Evolutionary conservation across 345 rosid genomes (phyloP).

Genomic region (Limnanthes douglasii): DNA sequence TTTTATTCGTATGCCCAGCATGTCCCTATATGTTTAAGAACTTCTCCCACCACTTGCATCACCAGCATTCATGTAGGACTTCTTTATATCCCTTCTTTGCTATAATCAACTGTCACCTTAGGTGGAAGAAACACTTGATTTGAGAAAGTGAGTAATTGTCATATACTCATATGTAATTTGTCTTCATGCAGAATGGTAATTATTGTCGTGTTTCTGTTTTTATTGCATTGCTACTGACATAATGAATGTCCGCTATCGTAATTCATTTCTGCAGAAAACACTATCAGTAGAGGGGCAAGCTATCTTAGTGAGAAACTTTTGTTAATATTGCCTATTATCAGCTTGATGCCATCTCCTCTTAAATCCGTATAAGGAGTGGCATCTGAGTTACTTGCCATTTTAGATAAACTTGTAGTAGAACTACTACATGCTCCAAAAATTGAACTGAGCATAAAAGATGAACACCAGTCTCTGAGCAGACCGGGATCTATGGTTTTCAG

Average conservation of each 20-base stretch:
- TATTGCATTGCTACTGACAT: no score
- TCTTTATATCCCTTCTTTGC: no score
- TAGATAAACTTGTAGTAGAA: constrained; percentile 43
- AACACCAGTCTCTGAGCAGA: constrained; percentile 29
- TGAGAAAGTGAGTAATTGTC: no score
- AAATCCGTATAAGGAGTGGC: constrained; percentile 59
- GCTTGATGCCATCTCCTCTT: constrained; percentile 72
- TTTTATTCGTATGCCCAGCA: constrained; percentile 26
- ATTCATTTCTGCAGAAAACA: constrained; percentile 27
- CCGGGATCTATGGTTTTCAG: constrained; percentile 49
- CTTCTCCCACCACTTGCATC: constrained; percentile 57
- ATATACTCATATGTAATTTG: no score
- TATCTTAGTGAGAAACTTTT: constrained; percentile 45
- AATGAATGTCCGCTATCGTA: no score
- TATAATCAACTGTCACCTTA: no score
- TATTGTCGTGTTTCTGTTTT: no score
- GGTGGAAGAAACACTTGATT: no score
- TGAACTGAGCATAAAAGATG: constrained; percentile 21
- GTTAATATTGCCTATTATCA: constrained; percentile 50
- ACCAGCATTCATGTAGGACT: constrained; percentile 44
- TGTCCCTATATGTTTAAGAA: constrained; percentile 33
- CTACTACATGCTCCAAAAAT: constrained; percentile 27
- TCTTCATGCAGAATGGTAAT: no score
- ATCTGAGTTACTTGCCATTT: constrained; percentile 46
- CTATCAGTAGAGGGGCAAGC: constrained; percentile 15